These are phyloP conservation scores for Colletotrichum sp. DNA, from an alignment of 2,329 filamentous ascomycete species.

Conservation along the genomic window DNA sequence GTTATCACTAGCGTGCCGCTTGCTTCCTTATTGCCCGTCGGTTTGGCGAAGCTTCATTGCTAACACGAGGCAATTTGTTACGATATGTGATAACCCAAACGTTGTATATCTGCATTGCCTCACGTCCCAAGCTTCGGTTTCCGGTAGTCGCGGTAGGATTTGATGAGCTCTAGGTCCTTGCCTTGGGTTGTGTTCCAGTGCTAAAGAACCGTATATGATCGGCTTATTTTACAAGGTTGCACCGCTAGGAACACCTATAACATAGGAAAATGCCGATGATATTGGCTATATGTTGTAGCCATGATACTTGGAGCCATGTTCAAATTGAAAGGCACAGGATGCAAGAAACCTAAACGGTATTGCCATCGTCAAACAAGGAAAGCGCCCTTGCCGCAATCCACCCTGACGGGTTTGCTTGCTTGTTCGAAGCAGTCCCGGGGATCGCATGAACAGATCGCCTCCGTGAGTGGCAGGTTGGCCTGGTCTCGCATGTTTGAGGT, in stretches of 20 bases:
- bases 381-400: not conserved
- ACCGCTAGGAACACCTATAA: not conserved
- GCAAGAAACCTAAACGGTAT: not conserved
- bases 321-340: not conserved
- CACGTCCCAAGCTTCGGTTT: not conserved
- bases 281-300: not conserved
- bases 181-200: not conserved
- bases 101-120: not conserved
- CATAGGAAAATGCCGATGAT: not conserved
- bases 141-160: not conserved
- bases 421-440: not conserved
- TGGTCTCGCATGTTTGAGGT: slow-evolving; percentile 27
- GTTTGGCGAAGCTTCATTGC: not conserved
- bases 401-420: not conserved
- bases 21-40: not conserved
- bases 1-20: not conserved
- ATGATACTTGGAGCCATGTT: not conserved
- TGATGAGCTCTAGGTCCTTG: not conserved
- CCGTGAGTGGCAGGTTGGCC: slow-evolving; percentile 8
- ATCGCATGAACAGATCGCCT: slow-evolving; percentile 22
- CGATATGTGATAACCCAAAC: not conserved
- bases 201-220: not conserved
- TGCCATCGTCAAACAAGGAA: not conserved
- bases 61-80: not conserved
- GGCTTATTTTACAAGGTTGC: slow-evolving; percentile 5